These are phyloP conservation scores for Blastobotrys parvus DNA, from an alignment of 805 yeast genomes.

Conservation along the genomic window DNA sequence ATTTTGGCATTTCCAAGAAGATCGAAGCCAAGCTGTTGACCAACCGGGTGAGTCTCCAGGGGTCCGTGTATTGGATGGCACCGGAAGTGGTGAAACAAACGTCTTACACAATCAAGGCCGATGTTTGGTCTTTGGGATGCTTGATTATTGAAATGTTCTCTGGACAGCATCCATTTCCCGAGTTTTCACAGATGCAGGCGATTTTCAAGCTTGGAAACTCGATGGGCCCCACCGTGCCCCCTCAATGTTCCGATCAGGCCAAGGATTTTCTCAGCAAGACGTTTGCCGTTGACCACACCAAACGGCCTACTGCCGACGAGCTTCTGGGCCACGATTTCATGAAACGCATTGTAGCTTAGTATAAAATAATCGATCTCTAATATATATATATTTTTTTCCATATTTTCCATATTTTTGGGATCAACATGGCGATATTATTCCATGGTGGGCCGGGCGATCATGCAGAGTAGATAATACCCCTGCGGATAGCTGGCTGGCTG, in stretches of 20 bases:
- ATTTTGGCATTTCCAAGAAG: conserved; percentile 74
- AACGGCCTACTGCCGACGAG: conserved; percentile 67
- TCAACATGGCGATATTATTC: no score
- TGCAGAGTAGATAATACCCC: no score
- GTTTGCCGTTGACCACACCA: conserved; percentile 65
- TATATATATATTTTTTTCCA: no score
- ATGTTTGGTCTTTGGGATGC: conserved; percentile 97
- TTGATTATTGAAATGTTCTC: conserved; percentile 91
- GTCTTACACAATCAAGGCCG: conserved; percentile 85
- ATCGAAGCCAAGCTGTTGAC: conserved; percentile 45
- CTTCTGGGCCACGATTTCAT: conserved; percentile 56
- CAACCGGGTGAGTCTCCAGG: conserved; percentile 79
- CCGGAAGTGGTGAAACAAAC: conserved; percentile 96
- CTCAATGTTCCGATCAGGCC: conserved; percentile 53
- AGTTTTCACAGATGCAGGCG: conserved; percentile 94
- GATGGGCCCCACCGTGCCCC: conserved; percentile 67
- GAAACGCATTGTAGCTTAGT: conserved; percentile 6
- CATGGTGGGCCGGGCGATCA: no score
- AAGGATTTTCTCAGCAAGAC: conserved; percentile 56
- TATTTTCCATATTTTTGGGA: no score
- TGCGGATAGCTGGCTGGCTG: no score
- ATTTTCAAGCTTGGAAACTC: conserved; percentile 88
- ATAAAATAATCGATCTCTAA: not conserved
- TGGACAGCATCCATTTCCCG: conserved; percentile 93
- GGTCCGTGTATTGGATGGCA: conserved; percentile 98